Conservation (phyloP, 169 alveolate species). For the Theileria orientalis region DNA sequence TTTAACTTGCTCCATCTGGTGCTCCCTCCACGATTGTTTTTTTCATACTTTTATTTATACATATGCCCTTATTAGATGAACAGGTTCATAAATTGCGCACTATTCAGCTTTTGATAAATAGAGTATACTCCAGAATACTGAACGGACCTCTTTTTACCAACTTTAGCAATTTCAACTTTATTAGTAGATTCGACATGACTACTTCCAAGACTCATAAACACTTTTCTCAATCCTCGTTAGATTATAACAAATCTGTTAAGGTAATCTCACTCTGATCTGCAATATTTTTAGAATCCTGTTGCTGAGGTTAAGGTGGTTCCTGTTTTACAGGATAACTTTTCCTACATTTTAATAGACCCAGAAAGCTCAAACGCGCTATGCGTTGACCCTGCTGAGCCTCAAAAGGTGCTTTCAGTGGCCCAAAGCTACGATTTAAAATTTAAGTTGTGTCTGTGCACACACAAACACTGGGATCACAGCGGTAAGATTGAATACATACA, state of each 20-base stretch:
- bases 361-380: constrained; percentile 25
- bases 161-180: not conserved
- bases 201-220: not conserved
- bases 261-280: not conserved
- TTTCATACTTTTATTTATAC: not conserved
- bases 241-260: not conserved
- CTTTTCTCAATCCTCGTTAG: not conserved
- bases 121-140: not conserved
- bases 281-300: constrained; percentile 31
- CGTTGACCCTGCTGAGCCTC: constrained; percentile 66
- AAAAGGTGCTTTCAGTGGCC: constrained; percentile 21
- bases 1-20: too few species aligned
- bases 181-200: not conserved
- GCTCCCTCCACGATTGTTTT: not conserved
- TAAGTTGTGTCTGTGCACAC: constrained; percentile 49
- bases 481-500: too few species aligned
- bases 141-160: not conserved
- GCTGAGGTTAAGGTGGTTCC: constrained; percentile 58
- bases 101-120: constrained; percentile 2
- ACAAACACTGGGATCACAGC: constrained; percentile 66
- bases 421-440: not conserved
- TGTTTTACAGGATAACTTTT: constrained; percentile 50
- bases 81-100: not conserved
- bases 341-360: constrained; percentile 51
- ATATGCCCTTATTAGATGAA: not conserved